These are phyloP conservation scores for Coemansia sp. DNA, from an alignment of 192 early-diverging fungal species.

Conservation along the genomic window DNA sequence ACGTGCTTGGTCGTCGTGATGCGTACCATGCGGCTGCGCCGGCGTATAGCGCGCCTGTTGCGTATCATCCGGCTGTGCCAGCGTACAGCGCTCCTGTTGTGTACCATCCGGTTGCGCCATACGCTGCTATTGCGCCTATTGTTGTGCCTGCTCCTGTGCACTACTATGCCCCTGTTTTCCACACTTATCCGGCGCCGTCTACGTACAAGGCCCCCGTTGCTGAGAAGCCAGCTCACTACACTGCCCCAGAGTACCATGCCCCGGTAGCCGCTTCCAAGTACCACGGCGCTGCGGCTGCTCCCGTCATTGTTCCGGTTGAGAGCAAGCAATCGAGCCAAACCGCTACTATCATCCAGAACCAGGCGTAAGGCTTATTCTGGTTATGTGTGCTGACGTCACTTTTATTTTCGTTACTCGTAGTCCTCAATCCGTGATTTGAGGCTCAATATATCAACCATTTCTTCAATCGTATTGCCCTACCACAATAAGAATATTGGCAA, in stretches of 20 bases:
- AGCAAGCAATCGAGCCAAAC: constrained; percentile 1
- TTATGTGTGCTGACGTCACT: background rate
- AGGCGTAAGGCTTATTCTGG: constrained; percentile 3
- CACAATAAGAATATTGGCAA: background rate
- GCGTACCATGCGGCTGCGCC: constrained; percentile 7
- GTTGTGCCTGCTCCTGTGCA: constrained; percentile 19
- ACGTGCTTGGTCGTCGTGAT: constrained; percentile 20
- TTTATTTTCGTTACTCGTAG: background rate
- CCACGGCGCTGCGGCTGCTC: background rate
- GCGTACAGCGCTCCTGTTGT: constrained; percentile 3
- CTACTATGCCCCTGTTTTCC: constrained; percentile 11
- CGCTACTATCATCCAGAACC: constrained; percentile 23
- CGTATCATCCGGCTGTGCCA: constrained; percentile 5
- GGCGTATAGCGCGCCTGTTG: constrained; percentile 1
- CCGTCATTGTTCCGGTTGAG: background rate
- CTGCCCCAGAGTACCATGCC: constrained; percentile 6
- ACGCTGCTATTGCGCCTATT: constrained; percentile 6
- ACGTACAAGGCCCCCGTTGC: constrained; percentile 13
- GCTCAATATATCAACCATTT: background rate
- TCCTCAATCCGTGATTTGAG: background rate
- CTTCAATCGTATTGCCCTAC: background rate
- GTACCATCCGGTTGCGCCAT: constrained; percentile 17
- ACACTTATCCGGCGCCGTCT: constrained; percentile 1
- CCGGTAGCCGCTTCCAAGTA: constrained; percentile 3
- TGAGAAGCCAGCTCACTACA: constrained; percentile 18